Base-by-base conservation (phyloP, 495 filamentous ascomycete genomes). In the Peziza echinospora region DNA sequence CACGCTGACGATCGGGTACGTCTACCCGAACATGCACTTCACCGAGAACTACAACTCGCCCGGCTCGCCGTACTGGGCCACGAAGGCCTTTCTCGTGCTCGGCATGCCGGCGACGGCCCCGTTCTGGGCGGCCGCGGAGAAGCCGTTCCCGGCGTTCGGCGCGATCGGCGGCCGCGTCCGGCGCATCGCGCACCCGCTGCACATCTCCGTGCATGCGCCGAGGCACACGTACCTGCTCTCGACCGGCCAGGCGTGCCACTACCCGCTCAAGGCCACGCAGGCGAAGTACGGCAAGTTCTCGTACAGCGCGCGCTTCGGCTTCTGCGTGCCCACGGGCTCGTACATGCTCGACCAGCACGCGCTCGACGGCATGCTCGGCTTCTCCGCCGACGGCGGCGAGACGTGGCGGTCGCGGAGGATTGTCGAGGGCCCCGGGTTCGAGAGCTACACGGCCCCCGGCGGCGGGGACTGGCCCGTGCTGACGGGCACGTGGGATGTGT, bases 281-380 rank as follows among this genome's bases (percentile, higher is more conserved):
- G 77, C 80, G 48, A 85, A 85, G 54, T 86, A 86, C 61, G 81
- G 81, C 17, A 70, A 73, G 50, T 84, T 84, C 58, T 78, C 79
- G 5, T 84, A 86, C 59, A 76, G 71, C 44, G 73, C 73, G 44
- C 69, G 76, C 0, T 84, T 81, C 60, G 79, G 70, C 16, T 86
- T 84, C 60, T 79, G 75, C 3, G 79, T 84, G 11, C 77, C 80
- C 0, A 80, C 78, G 0, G 81, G 81, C 1, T 65, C 71, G n/a
- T 80, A 80, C 63, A 72, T 75, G 9, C 68, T 86, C 0, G 78
- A 83, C 55, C 79, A 83, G 53, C 78, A 75, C 54, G 78, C 78
- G 0, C 71, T 79, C 1, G 81, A 82, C 50, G 77, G 71, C 19
- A 76, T 80, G 58, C 69, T 86, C 6, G 81, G 78, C 10, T 62